A percentile compares a stretch with the other conserved stretches of the same genome.
These are phyloP conservation scores for Saccharomyces mikatae DNA, from an alignment of 805 yeast genomes.

Conservation along the genomic window DNA sequence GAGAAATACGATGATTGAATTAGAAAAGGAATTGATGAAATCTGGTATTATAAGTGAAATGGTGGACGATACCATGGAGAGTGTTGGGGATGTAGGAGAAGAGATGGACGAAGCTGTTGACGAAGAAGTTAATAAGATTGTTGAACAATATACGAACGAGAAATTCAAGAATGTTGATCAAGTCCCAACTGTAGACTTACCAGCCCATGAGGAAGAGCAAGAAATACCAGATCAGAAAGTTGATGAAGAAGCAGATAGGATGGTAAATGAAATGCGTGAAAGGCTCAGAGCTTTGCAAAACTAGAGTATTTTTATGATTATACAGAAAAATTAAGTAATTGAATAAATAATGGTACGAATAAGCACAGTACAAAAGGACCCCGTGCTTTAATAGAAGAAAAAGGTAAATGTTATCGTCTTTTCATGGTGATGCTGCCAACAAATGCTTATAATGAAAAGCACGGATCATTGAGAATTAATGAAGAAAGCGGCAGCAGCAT, in stretches of 20 bases:
- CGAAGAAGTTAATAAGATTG: conserved; percentile 55
- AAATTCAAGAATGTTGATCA: conserved; percentile 34
- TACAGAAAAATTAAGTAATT: background rate
- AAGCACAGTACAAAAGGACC: background rate
- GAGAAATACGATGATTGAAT: conserved; percentile 72
- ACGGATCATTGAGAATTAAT: background rate
- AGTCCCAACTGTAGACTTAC: conserved; percentile 29
- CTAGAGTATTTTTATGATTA: conserved; percentile 13
- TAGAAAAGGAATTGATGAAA: conserved; percentile 79
- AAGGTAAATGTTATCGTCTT: background rate
- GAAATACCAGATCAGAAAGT: conserved; percentile 37
- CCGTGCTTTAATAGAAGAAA: background rate
- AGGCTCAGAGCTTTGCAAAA: conserved; percentile 76
- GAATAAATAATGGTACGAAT: background rate
- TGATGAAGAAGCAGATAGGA: conserved; percentile 62
- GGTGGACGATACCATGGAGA: conserved; percentile 85
- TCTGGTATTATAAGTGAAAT: conserved; percentile 86
- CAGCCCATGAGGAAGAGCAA: conserved; percentile 25
- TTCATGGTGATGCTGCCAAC: background rate
- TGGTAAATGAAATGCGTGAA: conserved; percentile 81
- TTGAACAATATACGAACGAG: conserved; percentile 39
- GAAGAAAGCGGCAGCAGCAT: background rate
- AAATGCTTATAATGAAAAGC: background rate
- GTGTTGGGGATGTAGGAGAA: conserved; percentile 56
- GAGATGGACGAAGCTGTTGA: conserved; percentile 59